A percentile compares a stretch with the other conserved stretches of the same genome.
These are phyloP conservation scores for Ilex paraguariensis DNA, from an alignment of 305 asterid species.

Conservation along the genomic window DNA sequence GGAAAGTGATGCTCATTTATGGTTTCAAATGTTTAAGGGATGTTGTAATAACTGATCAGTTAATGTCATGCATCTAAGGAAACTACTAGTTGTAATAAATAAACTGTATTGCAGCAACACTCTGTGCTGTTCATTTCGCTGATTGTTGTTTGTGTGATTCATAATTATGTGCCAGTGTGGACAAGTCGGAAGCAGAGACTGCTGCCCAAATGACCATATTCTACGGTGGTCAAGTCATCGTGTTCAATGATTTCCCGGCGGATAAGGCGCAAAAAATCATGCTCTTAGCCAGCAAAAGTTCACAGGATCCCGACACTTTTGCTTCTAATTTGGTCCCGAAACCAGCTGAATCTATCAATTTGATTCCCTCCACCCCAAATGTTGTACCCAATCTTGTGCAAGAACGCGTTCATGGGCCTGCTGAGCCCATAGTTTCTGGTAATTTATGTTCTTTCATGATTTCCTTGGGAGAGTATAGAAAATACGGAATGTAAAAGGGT, in stretches of 20 bases:
- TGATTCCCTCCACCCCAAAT: not conserved
- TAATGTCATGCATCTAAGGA: too few relatives aligned
- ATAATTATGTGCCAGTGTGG: constrained; percentile 1
- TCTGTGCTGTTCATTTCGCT: not conserved
- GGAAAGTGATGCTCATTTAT: too few relatives aligned
- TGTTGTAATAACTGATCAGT: too few relatives aligned
- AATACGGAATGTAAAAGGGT: too few relatives aligned
- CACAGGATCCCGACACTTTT: constrained; percentile 6
- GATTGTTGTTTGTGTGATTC: not conserved
- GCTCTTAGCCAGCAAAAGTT: constrained; percentile 28
- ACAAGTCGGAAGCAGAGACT: constrained; percentile 33
- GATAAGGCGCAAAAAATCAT: constrained; percentile 47
- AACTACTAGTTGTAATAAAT: not conserved
- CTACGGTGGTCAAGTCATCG: constrained; percentile 49
- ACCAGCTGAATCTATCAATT: constrained; percentile 23
- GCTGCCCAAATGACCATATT: constrained; percentile 54
- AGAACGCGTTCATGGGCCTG: constrained; percentile 11
- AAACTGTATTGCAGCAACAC: not conserved
- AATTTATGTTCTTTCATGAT: not conserved
- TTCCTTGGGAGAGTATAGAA: not conserved
- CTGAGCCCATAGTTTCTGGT: not conserved
- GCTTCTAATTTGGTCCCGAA: constrained; percentile 8
- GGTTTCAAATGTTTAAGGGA: too few relatives aligned
- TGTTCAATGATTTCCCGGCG: constrained; percentile 51
- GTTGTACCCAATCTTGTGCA: constrained; percentile 14